Base-by-base conservation (phyloP, 345 rosid genomes). In the Murraya koenigii region DNA sequence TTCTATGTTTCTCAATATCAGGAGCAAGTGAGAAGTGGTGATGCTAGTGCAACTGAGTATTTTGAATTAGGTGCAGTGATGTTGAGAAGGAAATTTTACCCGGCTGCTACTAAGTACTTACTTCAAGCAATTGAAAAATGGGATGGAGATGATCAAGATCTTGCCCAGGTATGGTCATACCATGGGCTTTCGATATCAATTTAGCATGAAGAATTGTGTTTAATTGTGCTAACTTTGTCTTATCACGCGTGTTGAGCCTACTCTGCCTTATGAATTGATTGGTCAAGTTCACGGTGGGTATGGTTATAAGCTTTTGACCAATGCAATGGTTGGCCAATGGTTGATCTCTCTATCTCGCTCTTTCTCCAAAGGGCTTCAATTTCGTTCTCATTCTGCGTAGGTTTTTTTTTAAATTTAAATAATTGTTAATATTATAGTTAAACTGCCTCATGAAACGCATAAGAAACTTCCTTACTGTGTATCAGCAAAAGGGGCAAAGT, bases 1-100 rank as follows among this genome's bases (percentile, higher is more conserved):
- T 80, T 75, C 10, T 33, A 1, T 68, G 25, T 52, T 75, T 47
- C 28, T 11, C 38, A 30, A 70, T 75, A 38, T 74, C 87, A 95
- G 99, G 99, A 95, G 69, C 98, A 95, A 90, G 99, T 93, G 78
- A 90, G 99, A 87, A 95, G 99, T 56, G 99, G 99, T n/a, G 99
- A 93, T 84, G 99, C 99, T 61, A 86, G 87, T 85, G 98, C 98
- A 71, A 95, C 98, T 35, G 99, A 87, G 85, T 86, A 89, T 36
- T 95, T 95, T 76, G 97, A 95, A 85, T 96, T 95, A 5, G 98
- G 99, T 72, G 98, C 99, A 0, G 98, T 93, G 72, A 95, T 95
- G 99, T 83, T 93, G 61, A 83, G 98, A 85, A 85, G 99, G 80
- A 93, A 93, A 79, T 86, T 92, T 83, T 93, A 95, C 81, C 97